Evolutionary conservation across 495 filamentous ascomycete species (phyloP).

Genomic region (Lasiosphaeria ovina): DNA sequence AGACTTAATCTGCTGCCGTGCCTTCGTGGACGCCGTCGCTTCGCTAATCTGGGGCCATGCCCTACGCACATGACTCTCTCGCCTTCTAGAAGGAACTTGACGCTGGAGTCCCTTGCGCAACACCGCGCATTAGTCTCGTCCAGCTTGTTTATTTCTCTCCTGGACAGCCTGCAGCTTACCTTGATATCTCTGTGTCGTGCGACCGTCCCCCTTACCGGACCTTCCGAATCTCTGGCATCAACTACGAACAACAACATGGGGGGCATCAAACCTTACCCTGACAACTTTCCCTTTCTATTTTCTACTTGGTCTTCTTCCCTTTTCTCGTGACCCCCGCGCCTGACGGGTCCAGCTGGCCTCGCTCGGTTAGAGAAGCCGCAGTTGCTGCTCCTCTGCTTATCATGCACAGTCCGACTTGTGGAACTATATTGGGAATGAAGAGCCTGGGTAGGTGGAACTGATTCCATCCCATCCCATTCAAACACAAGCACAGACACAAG

Average conservation of each 20-base stretch:
- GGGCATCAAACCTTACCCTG: not conserved
- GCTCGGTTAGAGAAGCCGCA: too few relatives aligned
- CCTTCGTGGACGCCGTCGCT: not conserved
- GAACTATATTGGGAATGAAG: too few relatives aligned
- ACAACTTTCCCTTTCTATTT: too few relatives aligned
- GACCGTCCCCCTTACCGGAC: not conserved
- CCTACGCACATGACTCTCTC: not conserved
- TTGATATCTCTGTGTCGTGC: not conserved
- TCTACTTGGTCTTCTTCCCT: too few relatives aligned
- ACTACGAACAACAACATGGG: not conserved
- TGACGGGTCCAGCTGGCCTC: too few relatives aligned
- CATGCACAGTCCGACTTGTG: too few relatives aligned
- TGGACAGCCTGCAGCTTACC: not conserved
- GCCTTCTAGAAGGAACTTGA: not conserved
- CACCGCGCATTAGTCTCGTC: too few relatives aligned
- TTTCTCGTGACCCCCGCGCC: too few relatives aligned
- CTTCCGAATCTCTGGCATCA: not conserved
- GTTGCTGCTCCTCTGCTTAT: too few relatives aligned
- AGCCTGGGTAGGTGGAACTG: too few relatives aligned
- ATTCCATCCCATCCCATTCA: too few relatives aligned
- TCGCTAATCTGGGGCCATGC: not conserved
- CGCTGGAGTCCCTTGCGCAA: not conserved
- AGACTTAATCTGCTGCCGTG: constrained; percentile 19
- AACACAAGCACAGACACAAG: too few relatives aligned
- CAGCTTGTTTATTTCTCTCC: not conserved